Evolutionary conservation across 228 moss, liverwort and hornwort genomes (phyloP), one percentile per base, ranked within the genome.

Genomic region (Sphagnum magellanicum): DNA sequence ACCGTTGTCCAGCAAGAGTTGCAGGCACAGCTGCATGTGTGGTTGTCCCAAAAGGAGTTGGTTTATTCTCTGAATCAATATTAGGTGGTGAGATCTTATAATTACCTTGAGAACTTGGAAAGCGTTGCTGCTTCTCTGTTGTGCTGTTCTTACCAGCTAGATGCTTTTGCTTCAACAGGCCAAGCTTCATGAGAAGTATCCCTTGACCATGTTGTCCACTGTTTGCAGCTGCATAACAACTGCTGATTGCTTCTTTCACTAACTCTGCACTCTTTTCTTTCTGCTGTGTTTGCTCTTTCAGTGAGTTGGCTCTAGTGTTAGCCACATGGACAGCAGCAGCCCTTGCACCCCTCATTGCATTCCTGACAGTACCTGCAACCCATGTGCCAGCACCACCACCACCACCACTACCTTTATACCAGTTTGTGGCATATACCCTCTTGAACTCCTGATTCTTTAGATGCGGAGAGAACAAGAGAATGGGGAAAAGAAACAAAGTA

Each of bases 291-390:
- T 70, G 73, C 63, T 76, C 80, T 12, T 67, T 71, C 50, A 80
- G 64, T 51, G 68, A 50, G 58, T 68, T 80, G 15, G 80, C 76
- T 67, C 76, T 72, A 53, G 13, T 80, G 55, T 76, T 73, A 5
- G 80, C 80, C 66, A 64, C 80, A 46, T 70, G 73, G 70, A 76
- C 68, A n/a, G 32, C 32, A 32, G 32, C 32, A 32, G 80, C 80
- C 47, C 76, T 76, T 50, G 76, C 73, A 68, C 80, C 80, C 9
- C 80, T 66, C 13, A 76, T 14, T 67, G 70, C 64, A 60, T 80
- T 68, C 59, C 73, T 73, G 0, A 76, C 64, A 53, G 70, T 67
- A 71, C 61, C 80, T 80, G 71, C 48, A 64, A 32, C 32, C 32
- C 32, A 32, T 32, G 32, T 32, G 32, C 32, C 32, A 32, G 0